phyloP scores from a whole-genome alignment of 306 rosid species.

The Parietaria judaica region DNA sequence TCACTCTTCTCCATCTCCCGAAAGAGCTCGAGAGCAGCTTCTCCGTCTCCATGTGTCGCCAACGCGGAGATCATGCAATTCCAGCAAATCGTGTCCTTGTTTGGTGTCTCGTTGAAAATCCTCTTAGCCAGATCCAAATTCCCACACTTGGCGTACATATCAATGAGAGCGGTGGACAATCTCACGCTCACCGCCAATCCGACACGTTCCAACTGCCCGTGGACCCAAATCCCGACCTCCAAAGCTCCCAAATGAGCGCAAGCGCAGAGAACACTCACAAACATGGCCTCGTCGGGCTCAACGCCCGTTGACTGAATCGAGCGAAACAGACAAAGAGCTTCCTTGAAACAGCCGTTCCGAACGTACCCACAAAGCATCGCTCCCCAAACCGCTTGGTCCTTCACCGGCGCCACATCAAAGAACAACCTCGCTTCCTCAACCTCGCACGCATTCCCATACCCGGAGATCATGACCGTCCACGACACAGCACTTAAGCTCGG shows the following conservation, averaged over 20 bases:
- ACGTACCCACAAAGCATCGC: slow-evolving; percentile 85
- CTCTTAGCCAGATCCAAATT: slow-evolving; percentile 38
- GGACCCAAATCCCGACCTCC: slow-evolving; percentile 62
- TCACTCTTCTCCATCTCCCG: slow-evolving; percentile 42
- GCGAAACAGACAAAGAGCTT: slow-evolving; percentile 53
- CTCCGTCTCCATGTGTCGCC: slow-evolving; percentile 71
- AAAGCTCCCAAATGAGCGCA: slow-evolving; percentile 74
- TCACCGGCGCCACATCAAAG: slow-evolving; percentile 61
- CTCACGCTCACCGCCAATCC: slow-evolving; percentile 32
- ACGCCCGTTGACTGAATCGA: slow-evolving; percentile 42
- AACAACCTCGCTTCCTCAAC: slow-evolving; percentile 51
- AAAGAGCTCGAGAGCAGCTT: slow-evolving; percentile 42
- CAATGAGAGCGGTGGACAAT: slow-evolving; percentile 52
- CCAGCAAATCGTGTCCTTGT: slow-evolving; percentile 58
- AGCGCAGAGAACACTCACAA: slow-evolving; percentile 57
- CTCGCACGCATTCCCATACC: slow-evolving; percentile 51
- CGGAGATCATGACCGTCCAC: slow-evolving; percentile 67
- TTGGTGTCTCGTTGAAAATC: slow-evolving; percentile 31
- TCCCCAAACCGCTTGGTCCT: slow-evolving; percentile 74
- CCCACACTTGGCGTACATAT: slow-evolving; percentile 82
- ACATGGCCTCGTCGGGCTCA: slow-evolving; percentile 61
- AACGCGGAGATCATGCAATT: slow-evolving; percentile 70
- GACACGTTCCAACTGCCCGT: slow-evolving; percentile 30
- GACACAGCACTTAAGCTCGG: slow-evolving; percentile 47
- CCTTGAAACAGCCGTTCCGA: slow-evolving; percentile 64